These are phyloP conservation scores for Xylariaceae sp. DNA, from an alignment of 2,329 filamentous ascomycete species.

Conservation along the genomic window DNA sequence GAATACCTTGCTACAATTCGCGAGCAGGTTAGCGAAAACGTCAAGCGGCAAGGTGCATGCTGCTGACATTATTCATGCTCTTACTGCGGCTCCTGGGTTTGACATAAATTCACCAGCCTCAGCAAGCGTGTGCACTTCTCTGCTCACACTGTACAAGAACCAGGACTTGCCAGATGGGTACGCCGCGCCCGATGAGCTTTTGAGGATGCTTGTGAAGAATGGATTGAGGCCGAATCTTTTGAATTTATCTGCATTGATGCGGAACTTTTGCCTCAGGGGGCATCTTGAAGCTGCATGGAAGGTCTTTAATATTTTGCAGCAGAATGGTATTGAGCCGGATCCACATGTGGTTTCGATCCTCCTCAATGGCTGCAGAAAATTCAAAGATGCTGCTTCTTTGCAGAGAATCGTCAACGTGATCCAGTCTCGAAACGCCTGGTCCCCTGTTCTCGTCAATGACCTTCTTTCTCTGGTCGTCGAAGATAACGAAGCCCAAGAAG, in stretches of 20 bases:
- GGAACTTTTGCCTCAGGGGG: slow-evolving; percentile 64
- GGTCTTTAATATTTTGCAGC: slow-evolving; percentile 59
- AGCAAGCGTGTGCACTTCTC: slow-evolving; percentile 52
- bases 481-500: slow-evolving; percentile 33
- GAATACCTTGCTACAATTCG: slow-evolving; percentile 45
- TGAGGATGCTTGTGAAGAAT: slow-evolving; percentile 52
- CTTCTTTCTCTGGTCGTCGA: slow-evolving; percentile 48
- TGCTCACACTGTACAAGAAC: slow-evolving; percentile 43
- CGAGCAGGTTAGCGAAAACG: slow-evolving; percentile 38
- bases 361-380: slow-evolving; percentile 64
- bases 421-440: slow-evolving; percentile 41
- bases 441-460: slow-evolving; percentile 45
- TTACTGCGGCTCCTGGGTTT: slow-evolving; percentile 30
- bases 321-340: slow-evolving; percentile 59
- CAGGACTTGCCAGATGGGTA: slow-evolving; percentile 32
- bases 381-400: slow-evolving; percentile 50
- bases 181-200: slow-evolving; percentile 48
- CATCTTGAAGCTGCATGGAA: slow-evolving; percentile 60
- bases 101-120: slow-evolving; percentile 43
- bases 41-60: slow-evolving; percentile 36
- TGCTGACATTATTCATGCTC: slow-evolving; percentile 38
- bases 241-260: slow-evolving; percentile 63
- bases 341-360: slow-evolving; percentile 64
- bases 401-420: slow-evolving; percentile 51
- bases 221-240: slow-evolving; percentile 61